phyloP scores from a whole-genome alignment of 352 stramenopile genomes.

The Phytopythium helicoides region DNA sequence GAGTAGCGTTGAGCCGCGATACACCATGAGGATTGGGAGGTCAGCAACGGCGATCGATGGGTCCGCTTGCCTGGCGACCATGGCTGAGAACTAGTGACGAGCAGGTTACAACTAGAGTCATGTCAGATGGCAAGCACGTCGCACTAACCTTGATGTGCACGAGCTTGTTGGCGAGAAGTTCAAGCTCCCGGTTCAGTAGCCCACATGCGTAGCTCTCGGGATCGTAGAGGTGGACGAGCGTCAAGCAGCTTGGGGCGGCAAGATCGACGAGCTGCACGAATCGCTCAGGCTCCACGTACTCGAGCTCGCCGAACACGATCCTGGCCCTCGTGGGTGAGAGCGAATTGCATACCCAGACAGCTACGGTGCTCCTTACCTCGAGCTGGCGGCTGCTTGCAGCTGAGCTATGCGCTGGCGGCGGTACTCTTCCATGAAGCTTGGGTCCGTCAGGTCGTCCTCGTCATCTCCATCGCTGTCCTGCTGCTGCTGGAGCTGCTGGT shows the following conservation, averaged over 20 bases:
- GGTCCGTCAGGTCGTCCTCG: conserved; percentile 50
- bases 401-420: conserved; percentile 59
- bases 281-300: conserved; percentile 48
- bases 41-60: conserved; percentile 59
- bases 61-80: conserved; percentile 68
- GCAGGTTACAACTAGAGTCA: conserved; percentile 2
- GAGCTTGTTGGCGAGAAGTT: conserved; percentile 47
- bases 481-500: background rate
- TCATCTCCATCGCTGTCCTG: conserved; percentile 36
- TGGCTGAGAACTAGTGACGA: conserved; percentile 44
- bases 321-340: conserved; percentile 10
- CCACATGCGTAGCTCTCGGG: conserved; percentile 70
- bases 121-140: background rate
- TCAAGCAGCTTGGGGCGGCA: conserved; percentile 14
- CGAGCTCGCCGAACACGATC: conserved; percentile 46
- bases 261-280: conserved; percentile 53
- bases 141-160: conserved; percentile 60
- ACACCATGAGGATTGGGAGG: conserved; percentile 68
- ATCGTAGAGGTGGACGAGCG: conserved; percentile 68
- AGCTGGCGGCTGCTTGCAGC: conserved; percentile 35
- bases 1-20: conserved; percentile 42
- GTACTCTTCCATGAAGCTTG: conserved; percentile 61
- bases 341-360: background rate
- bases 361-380: conserved; percentile 1
- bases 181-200: conserved; percentile 67